phyloP scores from a whole-genome alignment of 2,329 filamentous ascomycete species.

The Raffaelea albimanens region DNA sequence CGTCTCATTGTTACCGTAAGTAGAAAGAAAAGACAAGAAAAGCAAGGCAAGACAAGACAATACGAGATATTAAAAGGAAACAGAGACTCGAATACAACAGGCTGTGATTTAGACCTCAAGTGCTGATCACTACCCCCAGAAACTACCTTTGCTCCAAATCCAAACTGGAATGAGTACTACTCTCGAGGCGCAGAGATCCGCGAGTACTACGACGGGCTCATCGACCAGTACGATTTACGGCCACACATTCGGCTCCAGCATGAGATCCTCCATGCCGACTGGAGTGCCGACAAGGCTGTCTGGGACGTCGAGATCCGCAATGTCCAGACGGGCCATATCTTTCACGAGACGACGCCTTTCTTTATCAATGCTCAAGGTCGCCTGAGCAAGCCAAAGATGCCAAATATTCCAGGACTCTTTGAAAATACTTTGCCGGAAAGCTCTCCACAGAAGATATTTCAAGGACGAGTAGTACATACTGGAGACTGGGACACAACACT shows the following conservation, averaged over 20 bases:
- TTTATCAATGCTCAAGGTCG: conserved; percentile 6
- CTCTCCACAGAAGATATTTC: not conserved
- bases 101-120: too few relatives aligned
- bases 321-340: conserved; percentile 27
- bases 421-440: too few relatives aligned
- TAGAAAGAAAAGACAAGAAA: too few relatives aligned
- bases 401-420: conserved; percentile 3
- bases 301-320: conserved; percentile 24
- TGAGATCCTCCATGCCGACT: conserved; percentile 5
- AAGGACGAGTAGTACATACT: conserved; percentile 4
- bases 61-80: too few relatives aligned
- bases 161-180: conserved; percentile 12
- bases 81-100: too few relatives aligned
- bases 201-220: conserved; percentile 9
- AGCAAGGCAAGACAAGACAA: too few relatives aligned
- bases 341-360: conserved; percentile 18
- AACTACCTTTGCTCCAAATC: conserved; percentile 11
- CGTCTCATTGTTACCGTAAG: conserved; percentile 12
- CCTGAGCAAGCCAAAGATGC: conserved; percentile 1
- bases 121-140: too few relatives aligned
- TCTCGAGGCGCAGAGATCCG: conserved; percentile 12
- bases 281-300: conserved; percentile 1
- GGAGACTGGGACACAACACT: not conserved
- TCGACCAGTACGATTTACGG: conserved; percentile 3
- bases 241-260: conserved; percentile 1